phyloP scores from a whole-genome alignment of 352 stramenopile genomes.

The Globisporangium nunn region DNA sequence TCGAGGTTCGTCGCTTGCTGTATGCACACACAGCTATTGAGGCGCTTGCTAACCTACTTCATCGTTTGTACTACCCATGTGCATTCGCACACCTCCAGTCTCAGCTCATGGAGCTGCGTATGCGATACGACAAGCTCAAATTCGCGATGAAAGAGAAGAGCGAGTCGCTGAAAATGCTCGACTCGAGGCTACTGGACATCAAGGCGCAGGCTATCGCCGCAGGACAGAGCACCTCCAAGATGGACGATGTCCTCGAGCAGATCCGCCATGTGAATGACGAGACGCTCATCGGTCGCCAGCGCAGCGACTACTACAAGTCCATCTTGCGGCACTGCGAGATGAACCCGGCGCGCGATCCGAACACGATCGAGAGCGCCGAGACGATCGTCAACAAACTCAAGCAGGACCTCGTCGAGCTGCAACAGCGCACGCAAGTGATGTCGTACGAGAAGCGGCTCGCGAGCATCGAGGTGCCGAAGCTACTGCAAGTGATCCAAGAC shows the following conservation, averaged over 20 bases:
- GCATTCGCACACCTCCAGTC: constrained; percentile 10
- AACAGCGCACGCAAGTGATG: constrained; percentile 64
- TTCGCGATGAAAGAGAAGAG: constrained; percentile 53
- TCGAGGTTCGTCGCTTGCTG: constrained; percentile 26
- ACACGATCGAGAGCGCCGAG: constrained; percentile 71
- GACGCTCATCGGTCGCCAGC: constrained; percentile 48
- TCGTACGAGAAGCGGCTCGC: constrained; percentile 63
- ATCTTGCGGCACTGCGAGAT: constrained; percentile 78
- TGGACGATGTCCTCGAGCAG: constrained; percentile 60
- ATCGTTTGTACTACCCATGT: background rate
- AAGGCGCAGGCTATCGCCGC: constrained; percentile 32
- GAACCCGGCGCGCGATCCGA: constrained; percentile 63
- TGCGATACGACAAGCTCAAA: constrained; percentile 69
- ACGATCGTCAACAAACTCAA: constrained; percentile 48
- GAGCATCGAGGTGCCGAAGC: constrained; percentile 51
- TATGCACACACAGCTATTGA: background rate
- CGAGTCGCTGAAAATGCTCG: constrained; percentile 34
- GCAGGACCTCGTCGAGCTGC: constrained; percentile 57
- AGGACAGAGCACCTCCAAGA: constrained; percentile 39
- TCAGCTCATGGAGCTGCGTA: constrained; percentile 62
- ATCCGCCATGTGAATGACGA: constrained; percentile 56
- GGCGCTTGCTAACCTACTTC: background rate
- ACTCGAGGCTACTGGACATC: constrained; percentile 54
- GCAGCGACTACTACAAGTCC: constrained; percentile 75
- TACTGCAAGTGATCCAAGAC: constrained; percentile 57